Evolutionary conservation across 768 basidiomycete genomes (phyloP).

Genomic region (Mycena sanguinolenta): DNA sequence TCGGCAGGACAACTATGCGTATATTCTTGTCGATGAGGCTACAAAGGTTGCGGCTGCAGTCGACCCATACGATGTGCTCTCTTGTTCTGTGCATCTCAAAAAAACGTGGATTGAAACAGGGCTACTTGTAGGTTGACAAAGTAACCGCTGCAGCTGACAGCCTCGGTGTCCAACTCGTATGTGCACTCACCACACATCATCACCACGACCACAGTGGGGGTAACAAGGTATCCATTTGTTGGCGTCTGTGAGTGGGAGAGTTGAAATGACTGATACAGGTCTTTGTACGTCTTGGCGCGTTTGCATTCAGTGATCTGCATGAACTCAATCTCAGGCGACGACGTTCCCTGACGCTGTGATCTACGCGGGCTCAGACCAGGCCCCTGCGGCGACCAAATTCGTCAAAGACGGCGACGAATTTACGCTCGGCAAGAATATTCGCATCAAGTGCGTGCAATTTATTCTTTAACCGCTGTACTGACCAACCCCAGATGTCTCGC

Average conservation of each 20-base stretch:
- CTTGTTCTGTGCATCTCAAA: slow-evolving; percentile 68
- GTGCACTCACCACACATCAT: slow-evolving; percentile 91
- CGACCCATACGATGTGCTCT: slow-evolving; percentile 78
- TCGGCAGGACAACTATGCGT: slow-evolving; percentile 87
- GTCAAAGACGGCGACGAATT: slow-evolving; percentile 89
- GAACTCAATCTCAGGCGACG: slow-evolving; percentile 50
- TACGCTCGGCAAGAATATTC: slow-evolving; percentile 73
- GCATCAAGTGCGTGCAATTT: slow-evolving; percentile 60
- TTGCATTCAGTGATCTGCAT: neutral
- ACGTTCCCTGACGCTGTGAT: slow-evolving; percentile 65
- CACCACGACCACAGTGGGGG: slow-evolving; percentile 93
- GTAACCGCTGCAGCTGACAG: slow-evolving; percentile 72
- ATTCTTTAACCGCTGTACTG: neutral
- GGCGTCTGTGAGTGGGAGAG: neutral
- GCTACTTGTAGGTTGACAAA: slow-evolving; percentile 76
- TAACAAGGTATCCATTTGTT: slow-evolving; percentile 67
- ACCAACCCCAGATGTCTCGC: slow-evolving; percentile 73
- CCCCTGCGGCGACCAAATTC: slow-evolving; percentile 75
- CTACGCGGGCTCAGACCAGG: slow-evolving; percentile 85
- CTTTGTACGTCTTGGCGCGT: slow-evolving; percentile 58
- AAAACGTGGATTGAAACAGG: slow-evolving; percentile 83
- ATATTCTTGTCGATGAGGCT: slow-evolving; percentile 80
- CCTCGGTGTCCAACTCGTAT: slow-evolving; percentile 75
- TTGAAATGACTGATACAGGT: slow-evolving; percentile 47
- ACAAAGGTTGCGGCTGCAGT: slow-evolving; percentile 81